Conservation (phyloP, 2,329 filamentous ascomycete genomes). For the Cadophora gregata region DNA sequence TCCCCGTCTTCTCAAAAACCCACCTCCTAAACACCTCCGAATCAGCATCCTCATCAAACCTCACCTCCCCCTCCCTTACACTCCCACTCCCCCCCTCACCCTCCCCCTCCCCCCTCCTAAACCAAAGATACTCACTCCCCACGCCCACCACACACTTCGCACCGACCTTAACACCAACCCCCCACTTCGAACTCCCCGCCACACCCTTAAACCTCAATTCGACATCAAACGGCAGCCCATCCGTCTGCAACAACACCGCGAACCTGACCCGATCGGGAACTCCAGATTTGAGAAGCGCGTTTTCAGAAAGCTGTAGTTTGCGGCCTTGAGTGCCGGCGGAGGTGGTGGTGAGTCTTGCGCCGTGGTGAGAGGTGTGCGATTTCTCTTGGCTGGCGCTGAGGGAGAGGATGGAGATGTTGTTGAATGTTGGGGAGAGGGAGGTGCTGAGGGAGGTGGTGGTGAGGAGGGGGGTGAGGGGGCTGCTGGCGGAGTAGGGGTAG, state of each 20-base stretch:
- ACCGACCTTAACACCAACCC: conserved; percentile 9
- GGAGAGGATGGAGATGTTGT: background rate
- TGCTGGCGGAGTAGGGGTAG: background rate
- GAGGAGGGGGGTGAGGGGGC: background rate
- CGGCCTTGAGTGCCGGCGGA: background rate
- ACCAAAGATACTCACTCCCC: conserved; percentile 6
- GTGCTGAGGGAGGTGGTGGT: background rate
- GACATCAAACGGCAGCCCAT: background rate
- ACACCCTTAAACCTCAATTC: background rate
- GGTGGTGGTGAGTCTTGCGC: background rate
- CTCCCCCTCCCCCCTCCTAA: background rate
- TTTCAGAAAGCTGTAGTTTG: background rate
- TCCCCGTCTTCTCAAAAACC: conserved; percentile 2
- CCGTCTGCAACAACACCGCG: background rate
- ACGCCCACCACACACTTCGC: background rate
- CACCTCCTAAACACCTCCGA: background rate
- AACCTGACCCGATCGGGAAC: background rate
- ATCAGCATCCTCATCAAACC: conserved; percentile 8
- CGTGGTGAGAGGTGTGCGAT: background rate
- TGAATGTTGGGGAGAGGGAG: background rate
- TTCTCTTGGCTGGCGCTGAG: background rate
- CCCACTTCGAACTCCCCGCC: background rate
- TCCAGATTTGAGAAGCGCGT: background rate
- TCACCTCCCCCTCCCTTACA: background rate
- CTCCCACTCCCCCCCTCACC: background rate